Conservation (phyloP, 2,329 filamentous ascomycete species). For the Talaromyces amestolkiae region DNA sequence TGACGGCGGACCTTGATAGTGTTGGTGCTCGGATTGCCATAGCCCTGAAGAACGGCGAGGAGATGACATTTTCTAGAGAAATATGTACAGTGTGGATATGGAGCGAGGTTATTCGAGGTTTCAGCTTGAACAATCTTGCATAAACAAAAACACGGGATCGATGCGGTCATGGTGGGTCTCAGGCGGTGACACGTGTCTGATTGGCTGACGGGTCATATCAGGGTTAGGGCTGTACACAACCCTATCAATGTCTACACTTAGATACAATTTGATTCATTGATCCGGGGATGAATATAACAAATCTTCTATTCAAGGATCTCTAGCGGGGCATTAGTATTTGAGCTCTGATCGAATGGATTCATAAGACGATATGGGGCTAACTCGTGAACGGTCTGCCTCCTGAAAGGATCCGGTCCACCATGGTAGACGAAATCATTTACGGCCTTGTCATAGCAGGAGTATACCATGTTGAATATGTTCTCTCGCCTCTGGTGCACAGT, state of each 20-base stretch:
- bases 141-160: not conserved
- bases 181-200: not conserved
- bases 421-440: slow-evolving; percentile 2
- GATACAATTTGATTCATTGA: not conserved
- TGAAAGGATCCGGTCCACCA: not conserved
- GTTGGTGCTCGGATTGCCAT: not conserved
- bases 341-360: not conserved
- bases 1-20: not conserved
- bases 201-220: not conserved
- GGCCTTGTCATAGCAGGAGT: slow-evolving; percentile 4
- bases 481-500: not conserved
- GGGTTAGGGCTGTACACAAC: not conserved
- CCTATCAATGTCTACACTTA: not conserved
- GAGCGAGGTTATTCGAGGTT: not conserved
- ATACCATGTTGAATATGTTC: not conserved
- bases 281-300: not conserved
- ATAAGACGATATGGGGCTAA: not conserved
- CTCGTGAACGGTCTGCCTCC: not conserved
- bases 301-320: not conserved
- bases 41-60: not conserved
- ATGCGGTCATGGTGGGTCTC: not conserved
- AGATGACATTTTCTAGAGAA: slow-evolving; percentile 2
- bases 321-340: not conserved
- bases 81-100: not conserved
- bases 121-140: not conserved